Percentiles rank a stretch among this genome's conserved stretches.
Conservation (phyloP, 2,329 filamentous ascomycete genomes). For the Diplodia seriata region DNA sequence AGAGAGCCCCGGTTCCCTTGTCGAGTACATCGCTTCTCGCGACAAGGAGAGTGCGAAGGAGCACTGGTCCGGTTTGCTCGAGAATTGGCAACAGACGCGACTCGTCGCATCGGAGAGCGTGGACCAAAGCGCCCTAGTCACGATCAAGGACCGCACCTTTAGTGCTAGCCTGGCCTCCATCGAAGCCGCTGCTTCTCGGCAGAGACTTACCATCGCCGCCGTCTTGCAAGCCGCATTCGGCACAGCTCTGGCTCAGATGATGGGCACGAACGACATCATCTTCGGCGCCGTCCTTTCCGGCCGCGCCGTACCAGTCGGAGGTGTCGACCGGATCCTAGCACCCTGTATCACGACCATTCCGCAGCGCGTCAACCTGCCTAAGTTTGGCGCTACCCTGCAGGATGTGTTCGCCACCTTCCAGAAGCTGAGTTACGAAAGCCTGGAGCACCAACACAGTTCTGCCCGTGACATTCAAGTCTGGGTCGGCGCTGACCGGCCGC, state of each 20-base stretch:
- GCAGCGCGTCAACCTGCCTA: slow-evolving; percentile 41
- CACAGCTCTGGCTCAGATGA: slow-evolving; percentile 44
- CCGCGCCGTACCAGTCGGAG: slow-evolving; percentile 42
- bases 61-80: slow-evolving; percentile 41
- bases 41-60: slow-evolving; percentile 39
- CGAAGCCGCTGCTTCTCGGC: slow-evolving; percentile 39
- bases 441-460: slow-evolving; percentile 48
- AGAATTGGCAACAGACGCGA: slow-evolving; percentile 44
- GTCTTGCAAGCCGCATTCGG: slow-evolving; percentile 46
- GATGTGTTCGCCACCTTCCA: slow-evolving; percentile 40
- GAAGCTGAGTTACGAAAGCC: slow-evolving; percentile 39
- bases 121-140: slow-evolving; percentile 2
- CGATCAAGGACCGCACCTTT: slow-evolving; percentile 29
- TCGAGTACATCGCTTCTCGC: slow-evolving; percentile 41
- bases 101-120: slow-evolving; percentile 47
- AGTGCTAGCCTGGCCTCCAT: slow-evolving; percentile 38
- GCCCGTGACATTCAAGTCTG: slow-evolving; percentile 48
- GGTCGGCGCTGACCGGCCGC: slow-evolving; percentile 42
- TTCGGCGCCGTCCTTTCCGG: slow-evolving; percentile 47
- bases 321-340: slow-evolving; percentile 43
- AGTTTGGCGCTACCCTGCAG: slow-evolving; percentile 35
- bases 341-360: slow-evolving; percentile 50
- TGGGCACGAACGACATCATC: slow-evolving; percentile 41
- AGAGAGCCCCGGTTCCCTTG: slow-evolving; percentile 38
- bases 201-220: slow-evolving; percentile 44